A percentile compares a stretch with the other conserved stretches of the same genome.
phyloP scores from a whole-genome alignment of 2,329 filamentous ascomycete genomes.

The Pseudogymnoascus sp. region DNA sequence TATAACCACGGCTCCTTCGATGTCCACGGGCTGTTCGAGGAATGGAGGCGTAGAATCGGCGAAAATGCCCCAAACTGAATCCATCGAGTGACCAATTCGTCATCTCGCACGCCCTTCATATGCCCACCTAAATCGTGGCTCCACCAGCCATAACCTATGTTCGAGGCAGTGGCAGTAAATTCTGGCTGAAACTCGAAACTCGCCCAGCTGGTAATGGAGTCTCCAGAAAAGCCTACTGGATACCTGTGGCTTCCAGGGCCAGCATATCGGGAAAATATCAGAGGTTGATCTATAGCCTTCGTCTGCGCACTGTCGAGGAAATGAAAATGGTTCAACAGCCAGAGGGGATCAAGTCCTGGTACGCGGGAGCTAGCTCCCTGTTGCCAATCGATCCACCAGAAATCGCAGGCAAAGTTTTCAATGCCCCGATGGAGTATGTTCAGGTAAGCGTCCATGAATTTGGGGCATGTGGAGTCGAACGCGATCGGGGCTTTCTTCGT shows the following conservation, averaged over 20 bases:
- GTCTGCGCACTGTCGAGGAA: slow-evolving; percentile 43
- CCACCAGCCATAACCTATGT: slow-evolving; percentile 63
- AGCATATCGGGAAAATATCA: slow-evolving; percentile 54
- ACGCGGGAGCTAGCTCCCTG: slow-evolving; percentile 48
- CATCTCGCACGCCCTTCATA: slow-evolving; percentile 44
- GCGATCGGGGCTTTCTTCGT: slow-evolving; percentile 39
- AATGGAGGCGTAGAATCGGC: slow-evolving; percentile 53
- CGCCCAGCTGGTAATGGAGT: slow-evolving; percentile 50
- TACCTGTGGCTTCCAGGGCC: slow-evolving; percentile 56
- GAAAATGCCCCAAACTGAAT: slow-evolving; percentile 53
- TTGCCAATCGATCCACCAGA: slow-evolving; percentile 64
- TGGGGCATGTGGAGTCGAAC: slow-evolving; percentile 46
- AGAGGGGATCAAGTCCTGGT: slow-evolving; percentile 52
- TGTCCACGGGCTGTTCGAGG: slow-evolving; percentile 47
- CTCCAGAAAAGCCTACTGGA: slow-evolving; percentile 56
- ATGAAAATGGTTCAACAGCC: slow-evolving; percentile 58
- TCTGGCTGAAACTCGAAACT: slow-evolving; percentile 56
- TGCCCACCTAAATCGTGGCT: slow-evolving; percentile 61
- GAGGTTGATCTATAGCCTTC: slow-evolving; percentile 29
- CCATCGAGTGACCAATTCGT: slow-evolving; percentile 52
- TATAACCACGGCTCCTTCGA: slow-evolving; percentile 56
- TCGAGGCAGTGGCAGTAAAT: slow-evolving; percentile 57
- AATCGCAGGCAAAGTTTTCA: slow-evolving; percentile 47
- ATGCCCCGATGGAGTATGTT: slow-evolving; percentile 46
- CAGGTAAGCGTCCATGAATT: slow-evolving; percentile 50